Conservation (phyloP, 2,329 filamentous ascomycete species). For the Botrytis squamosa region DNA sequence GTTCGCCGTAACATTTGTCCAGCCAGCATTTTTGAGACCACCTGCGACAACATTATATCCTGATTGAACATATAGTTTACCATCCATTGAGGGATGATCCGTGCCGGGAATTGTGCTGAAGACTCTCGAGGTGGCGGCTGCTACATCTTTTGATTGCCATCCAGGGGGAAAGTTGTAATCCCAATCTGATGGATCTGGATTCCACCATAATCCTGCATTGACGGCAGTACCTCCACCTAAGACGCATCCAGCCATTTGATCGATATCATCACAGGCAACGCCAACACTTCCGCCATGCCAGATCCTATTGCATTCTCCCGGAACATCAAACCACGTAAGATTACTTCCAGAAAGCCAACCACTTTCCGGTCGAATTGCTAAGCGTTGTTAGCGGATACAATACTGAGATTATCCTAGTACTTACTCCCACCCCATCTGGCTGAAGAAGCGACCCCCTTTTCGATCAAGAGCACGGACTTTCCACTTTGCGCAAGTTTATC, state of each 20-base stretch:
- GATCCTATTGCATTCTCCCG: constrained; percentile 69
- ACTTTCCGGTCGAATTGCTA: constrained; percentile 39
- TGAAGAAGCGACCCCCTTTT: constrained; percentile 60
- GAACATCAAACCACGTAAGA: constrained; percentile 69
- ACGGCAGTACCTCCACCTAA: constrained; percentile 57
- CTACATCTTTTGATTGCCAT: constrained; percentile 66
- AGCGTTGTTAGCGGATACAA: constrained; percentile 17
- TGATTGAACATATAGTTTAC: constrained; percentile 64
- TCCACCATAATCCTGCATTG: constrained; percentile 69
- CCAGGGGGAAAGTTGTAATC: constrained; percentile 70
- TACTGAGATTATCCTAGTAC: constrained; percentile 17
- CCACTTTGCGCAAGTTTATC: constrained; percentile 60
- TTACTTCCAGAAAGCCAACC: constrained; percentile 61
- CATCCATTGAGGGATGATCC: constrained; percentile 63
- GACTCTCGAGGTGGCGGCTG: constrained; percentile 56
- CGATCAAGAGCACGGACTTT: constrained; percentile 62
- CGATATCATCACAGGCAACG: constrained; percentile 67
- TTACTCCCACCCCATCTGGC: constrained; percentile 60
- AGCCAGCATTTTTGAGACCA: constrained; percentile 60
- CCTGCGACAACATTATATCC: constrained; percentile 62
- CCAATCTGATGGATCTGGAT: constrained; percentile 64
- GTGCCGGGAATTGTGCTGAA: constrained; percentile 72
- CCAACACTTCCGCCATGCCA: constrained; percentile 38
- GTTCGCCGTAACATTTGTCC: constrained; percentile 62
- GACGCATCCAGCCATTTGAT: constrained; percentile 70